A percentile compares a stretch with the other conserved stretches of the same genome.
These are phyloP conservation scores for Albizia julibrissin DNA, from an alignment of 306 rosid species.

Conservation along the genomic window DNA sequence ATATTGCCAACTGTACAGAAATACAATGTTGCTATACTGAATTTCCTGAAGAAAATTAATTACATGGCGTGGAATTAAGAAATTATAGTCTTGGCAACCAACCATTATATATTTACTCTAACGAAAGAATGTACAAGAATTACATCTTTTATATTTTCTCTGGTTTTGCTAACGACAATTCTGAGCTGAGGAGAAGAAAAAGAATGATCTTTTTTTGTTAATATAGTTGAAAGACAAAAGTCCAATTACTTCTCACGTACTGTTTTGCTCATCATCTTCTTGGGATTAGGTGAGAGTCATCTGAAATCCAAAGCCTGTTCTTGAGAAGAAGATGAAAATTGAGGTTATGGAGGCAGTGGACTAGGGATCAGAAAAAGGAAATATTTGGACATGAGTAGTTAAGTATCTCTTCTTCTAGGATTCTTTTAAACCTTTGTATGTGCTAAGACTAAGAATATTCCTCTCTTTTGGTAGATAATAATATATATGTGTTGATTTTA, in stretches of 20 bases:
- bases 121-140: constrained; percentile 62
- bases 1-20: constrained; percentile 51
- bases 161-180: constrained; percentile 32
- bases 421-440: too few species aligned
- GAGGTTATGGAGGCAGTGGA: too few species aligned
- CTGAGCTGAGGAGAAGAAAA: constrained; percentile 35
- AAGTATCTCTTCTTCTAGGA: too few species aligned
- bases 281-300: constrained; percentile 14
- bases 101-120: constrained; percentile 18
- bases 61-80: constrained; percentile 35
- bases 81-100: not conserved
- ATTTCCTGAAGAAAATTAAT: constrained; percentile 32
- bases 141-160: constrained; percentile 32
- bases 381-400: too few species aligned
- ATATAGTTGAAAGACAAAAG: constrained; percentile 31
- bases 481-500: too few species aligned
- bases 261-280: constrained; percentile 39
- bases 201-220: constrained; percentile 28
- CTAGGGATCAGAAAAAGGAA: too few species aligned
- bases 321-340: too few species aligned
- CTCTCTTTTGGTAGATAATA: too few species aligned
- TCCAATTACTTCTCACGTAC: constrained; percentile 26
- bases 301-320: too few species aligned
- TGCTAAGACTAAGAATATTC: too few species aligned
- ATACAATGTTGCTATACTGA: constrained; percentile 40